These are phyloP conservation scores for Cladosporium sp. DNA, from an alignment of 2,329 filamentous ascomycete species.

Conservation along the genomic window DNA sequence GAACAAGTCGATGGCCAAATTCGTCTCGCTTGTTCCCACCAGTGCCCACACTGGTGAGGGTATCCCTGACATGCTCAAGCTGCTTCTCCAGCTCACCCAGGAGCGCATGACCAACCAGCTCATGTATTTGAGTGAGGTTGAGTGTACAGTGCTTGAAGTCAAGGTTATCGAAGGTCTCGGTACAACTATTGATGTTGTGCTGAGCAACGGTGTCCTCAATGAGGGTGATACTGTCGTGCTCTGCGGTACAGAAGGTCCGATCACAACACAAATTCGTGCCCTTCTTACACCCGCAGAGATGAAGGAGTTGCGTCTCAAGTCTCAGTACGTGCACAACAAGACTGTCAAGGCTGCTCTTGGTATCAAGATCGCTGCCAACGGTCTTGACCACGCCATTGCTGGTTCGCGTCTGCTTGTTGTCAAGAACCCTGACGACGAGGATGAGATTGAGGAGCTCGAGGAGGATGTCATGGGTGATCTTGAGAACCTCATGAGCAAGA, in stretches of 20 bases:
- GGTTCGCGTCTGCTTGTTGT: constrained; percentile 93
- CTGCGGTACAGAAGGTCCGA: constrained; percentile 94
- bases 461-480: constrained; percentile 96
- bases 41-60: constrained; percentile 98
- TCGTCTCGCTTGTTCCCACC: constrained; percentile 93
- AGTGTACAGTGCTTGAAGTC: constrained; percentile 96
- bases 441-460: constrained; percentile 70
- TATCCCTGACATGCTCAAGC: constrained; percentile 97
- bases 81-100: constrained; percentile 86
- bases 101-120: constrained; percentile 95
- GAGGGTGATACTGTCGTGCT: constrained; percentile 94
- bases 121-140: constrained; percentile 97
- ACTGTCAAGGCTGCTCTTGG: constrained; percentile 96
- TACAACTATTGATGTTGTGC: constrained; percentile 95
- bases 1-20: constrained; percentile 94
- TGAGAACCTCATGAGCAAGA: constrained; percentile 82
- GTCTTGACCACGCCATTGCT: constrained; percentile 91
- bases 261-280: constrained; percentile 91
- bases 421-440: constrained; percentile 88
- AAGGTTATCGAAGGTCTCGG: constrained; percentile 99
- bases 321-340: constrained; percentile 97
- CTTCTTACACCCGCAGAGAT: constrained; percentile 88
- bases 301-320: constrained; percentile 92
- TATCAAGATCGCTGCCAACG: constrained; percentile 97
- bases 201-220: constrained; percentile 90